Evolutionary conservation across 805 yeast species (phyloP).

Genomic region (Naumovozyma castellii): DNA sequence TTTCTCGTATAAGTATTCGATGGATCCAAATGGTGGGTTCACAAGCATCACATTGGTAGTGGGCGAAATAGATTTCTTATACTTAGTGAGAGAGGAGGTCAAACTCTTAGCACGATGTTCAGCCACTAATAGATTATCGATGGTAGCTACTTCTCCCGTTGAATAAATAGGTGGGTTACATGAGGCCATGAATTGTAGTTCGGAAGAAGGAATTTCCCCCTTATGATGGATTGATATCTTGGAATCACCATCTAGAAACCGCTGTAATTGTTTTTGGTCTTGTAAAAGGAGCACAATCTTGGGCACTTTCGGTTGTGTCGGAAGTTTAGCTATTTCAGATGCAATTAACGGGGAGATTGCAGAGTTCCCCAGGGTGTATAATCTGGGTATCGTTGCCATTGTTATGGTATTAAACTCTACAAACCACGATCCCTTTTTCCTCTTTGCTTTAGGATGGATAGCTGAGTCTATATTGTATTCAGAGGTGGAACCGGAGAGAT

Average conservation of each 20-base stretch:
- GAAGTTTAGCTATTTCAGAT: conserved; percentile 36
- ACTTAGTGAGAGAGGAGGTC: conserved; percentile 39
- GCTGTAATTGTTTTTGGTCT: conserved; percentile 33
- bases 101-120: conserved; percentile 52
- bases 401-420: neutral
- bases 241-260: conserved; percentile 35
- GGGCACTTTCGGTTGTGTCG: conserved; percentile 32
- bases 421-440: too few species aligned
- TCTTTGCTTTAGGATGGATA: too few species aligned
- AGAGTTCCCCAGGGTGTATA: conserved; percentile 38
- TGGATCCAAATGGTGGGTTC: conserved; percentile 65
- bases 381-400: conserved; percentile 26
- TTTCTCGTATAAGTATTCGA: conserved; percentile 36
- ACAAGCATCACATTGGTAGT: conserved; percentile 52
- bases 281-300: conserved; percentile 35
- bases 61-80: conserved; percentile 33
- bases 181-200: conserved; percentile 26
- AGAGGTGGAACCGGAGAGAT: too few species aligned
- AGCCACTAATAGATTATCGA: conserved; percentile 49
- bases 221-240: conserved; percentile 25
- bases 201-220: conserved; percentile 6
- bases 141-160: conserved; percentile 25
- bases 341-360: conserved; percentile 34
- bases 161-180: conserved; percentile 26
- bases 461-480: too few species aligned